Conservation (phyloP, 2,329 filamentous ascomycete genomes). For the Diaporthe vexans region DNA sequence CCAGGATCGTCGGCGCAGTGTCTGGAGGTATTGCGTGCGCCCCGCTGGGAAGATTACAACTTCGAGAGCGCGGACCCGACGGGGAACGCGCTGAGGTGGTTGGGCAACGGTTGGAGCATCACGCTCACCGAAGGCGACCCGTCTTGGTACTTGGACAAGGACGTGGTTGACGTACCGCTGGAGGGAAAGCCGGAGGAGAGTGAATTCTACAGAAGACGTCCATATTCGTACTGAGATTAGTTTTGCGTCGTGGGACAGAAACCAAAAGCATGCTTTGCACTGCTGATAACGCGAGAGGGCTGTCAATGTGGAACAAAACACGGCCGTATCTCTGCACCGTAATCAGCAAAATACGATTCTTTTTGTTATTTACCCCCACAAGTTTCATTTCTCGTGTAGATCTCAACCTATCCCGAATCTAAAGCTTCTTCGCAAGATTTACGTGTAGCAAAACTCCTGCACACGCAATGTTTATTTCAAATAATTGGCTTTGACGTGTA, state of each 20-base stretch:
- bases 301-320: no score
- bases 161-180: not conserved
- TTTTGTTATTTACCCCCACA: no score
- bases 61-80: not conserved
- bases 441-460: no score
- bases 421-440: no score
- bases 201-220: not conserved
- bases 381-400: no score
- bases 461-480: no score
- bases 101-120: not conserved
- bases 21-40: not conserved
- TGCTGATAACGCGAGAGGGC: no score
- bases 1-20: not conserved
- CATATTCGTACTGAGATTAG: not conserved
- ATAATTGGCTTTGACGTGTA: no score
- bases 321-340: no score
- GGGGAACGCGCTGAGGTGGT: not conserved
- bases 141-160: not conserved
- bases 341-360: no score
- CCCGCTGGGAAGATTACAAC: not conserved
- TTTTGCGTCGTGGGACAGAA: not conserved
- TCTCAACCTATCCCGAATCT: no score
- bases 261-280: not conserved
- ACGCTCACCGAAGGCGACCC: slow-evolving; percentile 2
- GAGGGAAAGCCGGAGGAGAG: not conserved